Evolutionary conservation across 306 rosid species (phyloP).

Genomic region (Sechiopsis laciniata): DNA sequence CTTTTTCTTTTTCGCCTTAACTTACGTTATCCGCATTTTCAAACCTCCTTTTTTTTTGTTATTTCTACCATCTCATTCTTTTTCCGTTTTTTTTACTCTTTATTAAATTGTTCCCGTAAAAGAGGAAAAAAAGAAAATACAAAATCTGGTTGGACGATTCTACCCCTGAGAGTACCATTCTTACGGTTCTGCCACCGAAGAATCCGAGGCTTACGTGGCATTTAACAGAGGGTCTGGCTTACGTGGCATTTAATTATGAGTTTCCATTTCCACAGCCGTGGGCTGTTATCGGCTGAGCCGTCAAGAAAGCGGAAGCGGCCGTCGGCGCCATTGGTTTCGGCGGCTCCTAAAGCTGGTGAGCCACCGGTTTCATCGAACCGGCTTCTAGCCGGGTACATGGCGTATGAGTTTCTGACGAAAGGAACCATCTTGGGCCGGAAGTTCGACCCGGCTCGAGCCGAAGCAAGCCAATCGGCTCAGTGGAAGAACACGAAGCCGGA

Average conservation of each 20-base stretch:
- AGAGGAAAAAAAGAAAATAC: no score
- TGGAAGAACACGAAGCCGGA: constrained; percentile 22
- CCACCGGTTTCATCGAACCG: constrained; percentile 29
- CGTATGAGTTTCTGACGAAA: constrained; percentile 55
- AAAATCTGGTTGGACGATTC: not conserved
- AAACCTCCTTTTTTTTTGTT: not conserved
- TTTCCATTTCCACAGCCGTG: constrained; percentile 17
- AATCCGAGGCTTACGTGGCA: not conserved
- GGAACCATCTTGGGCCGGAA: constrained; percentile 59
- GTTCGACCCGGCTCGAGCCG: constrained; percentile 31
- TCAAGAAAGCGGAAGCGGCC: constrained; percentile 17
- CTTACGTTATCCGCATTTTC: constrained; percentile 20
- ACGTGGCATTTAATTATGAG: constrained; percentile 9
- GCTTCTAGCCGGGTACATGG: constrained; percentile 73
- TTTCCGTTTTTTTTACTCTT: not conserved
- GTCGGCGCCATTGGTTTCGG: constrained; percentile 2
- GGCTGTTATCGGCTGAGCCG: constrained; percentile 21
- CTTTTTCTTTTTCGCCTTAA: constrained; percentile 11
- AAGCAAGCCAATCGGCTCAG: not conserved
- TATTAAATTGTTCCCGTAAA: not conserved
- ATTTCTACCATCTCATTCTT: not conserved
- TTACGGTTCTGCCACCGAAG: constrained; percentile 5
- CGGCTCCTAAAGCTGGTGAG: constrained; percentile 18
- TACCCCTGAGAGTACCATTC: not conserved
- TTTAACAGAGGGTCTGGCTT: no score